phyloP scores from a whole-genome alignment of 441 rosid genomes.

The Populus hybrid region DNA sequence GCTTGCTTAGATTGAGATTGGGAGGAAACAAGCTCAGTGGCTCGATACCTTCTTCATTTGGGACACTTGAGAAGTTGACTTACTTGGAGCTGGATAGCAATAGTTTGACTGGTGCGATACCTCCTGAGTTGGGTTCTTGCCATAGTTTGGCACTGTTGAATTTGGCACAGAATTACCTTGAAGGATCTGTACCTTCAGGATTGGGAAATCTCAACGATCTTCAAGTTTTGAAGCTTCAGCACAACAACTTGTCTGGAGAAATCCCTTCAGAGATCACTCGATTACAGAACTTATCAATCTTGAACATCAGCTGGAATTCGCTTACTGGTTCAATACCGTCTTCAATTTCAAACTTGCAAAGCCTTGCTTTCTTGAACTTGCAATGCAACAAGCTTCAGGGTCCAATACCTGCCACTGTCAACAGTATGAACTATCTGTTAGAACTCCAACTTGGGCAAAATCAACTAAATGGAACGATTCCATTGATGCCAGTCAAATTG shows the following conservation, averaged over 20 bases:
- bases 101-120: constrained; percentile 40
- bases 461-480: constrained; percentile 48
- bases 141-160: constrained; percentile 45
- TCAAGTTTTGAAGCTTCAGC: constrained; percentile 54
- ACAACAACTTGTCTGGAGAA: constrained; percentile 47
- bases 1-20: constrained; percentile 60
- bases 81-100: constrained; percentile 74
- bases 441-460: constrained; percentile 74
- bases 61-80: constrained; percentile 26
- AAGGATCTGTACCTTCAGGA: constrained; percentile 38
- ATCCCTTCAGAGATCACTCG: constrained; percentile 39
- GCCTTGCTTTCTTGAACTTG: constrained; percentile 42
- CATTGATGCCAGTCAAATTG: constrained; percentile 48
- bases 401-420: constrained; percentile 43
- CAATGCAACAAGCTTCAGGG: constrained; percentile 57
- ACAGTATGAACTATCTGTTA: constrained; percentile 31
- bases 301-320: constrained; percentile 56
- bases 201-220: constrained; percentile 46
- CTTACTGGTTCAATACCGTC: constrained; percentile 58
- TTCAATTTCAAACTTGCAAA: constrained; percentile 39
- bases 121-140: constrained; percentile 42
- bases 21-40: constrained; percentile 55
- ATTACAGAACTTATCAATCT: constrained; percentile 29
- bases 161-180: constrained; percentile 50
- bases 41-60: constrained; percentile 28